These are phyloP conservation scores for Pseudogymnoascus pannorum DNA, from an alignment of 2,329 filamentous ascomycete genomes.

Conservation along the genomic window DNA sequence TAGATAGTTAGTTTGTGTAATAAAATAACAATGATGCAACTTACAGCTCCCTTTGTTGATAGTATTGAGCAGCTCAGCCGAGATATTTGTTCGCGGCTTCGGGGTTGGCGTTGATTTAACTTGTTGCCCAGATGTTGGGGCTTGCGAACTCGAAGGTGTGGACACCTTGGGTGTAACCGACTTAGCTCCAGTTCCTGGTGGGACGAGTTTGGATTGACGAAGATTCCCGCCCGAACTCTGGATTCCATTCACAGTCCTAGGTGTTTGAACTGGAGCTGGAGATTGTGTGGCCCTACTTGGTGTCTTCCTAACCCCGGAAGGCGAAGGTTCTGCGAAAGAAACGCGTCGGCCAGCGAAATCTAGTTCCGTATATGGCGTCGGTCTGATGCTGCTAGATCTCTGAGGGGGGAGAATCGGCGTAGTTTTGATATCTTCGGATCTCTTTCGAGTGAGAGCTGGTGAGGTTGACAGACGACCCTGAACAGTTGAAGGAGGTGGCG, in stretches of 20 bases:
- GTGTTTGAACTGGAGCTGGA: not conserved
- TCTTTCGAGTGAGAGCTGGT: not conserved
- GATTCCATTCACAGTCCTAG: not conserved
- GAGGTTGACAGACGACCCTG: not conserved
- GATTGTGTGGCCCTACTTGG: not conserved
- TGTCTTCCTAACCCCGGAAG: not conserved
- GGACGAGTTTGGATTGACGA: not conserved
- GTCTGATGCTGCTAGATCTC: not conserved
- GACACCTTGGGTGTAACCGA: not conserved
- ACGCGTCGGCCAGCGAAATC: not conserved
- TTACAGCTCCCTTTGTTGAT: not conserved
- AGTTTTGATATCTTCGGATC: not conserved
- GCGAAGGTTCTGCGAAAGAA: not conserved
- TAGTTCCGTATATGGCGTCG: not conserved
- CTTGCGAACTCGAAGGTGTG: not conserved
- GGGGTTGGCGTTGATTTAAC: not conserved
- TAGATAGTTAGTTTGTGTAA: not conserved
- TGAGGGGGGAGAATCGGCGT: not conserved
- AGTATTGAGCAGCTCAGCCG: conserved; percentile 1
- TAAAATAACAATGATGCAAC: not conserved
- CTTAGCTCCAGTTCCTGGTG: not conserved
- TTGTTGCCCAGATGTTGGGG: not conserved
- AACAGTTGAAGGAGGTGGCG: not conserved
- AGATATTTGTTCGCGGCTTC: not conserved
- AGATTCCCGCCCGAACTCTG: not conserved